A percentile compares a stretch with the other conserved stretches of the same genome.
Conservation (phyloP, 179 eudicot genomes). For the Amaranthus tricolor region DNA sequence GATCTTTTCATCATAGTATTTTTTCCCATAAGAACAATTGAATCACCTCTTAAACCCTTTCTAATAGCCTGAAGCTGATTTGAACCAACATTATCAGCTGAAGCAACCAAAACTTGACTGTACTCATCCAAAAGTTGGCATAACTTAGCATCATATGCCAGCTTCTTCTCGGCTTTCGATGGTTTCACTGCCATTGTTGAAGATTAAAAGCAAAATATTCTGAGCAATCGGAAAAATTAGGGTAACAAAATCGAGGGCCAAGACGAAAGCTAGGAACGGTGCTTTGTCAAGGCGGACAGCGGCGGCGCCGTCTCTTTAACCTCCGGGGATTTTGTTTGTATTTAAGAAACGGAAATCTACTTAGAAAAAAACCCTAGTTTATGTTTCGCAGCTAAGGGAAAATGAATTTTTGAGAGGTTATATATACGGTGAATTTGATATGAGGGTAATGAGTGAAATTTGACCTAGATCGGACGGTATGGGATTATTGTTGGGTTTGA, state of each 20-base stretch:
- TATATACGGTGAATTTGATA: constrained; percentile 1
- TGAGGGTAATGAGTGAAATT: too few relatives aligned
- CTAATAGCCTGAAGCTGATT: constrained; percentile 70
- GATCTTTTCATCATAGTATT: constrained; percentile 94
- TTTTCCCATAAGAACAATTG: constrained; percentile 85
- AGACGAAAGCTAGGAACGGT: constrained; percentile 30
- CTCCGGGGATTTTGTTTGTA: constrained; percentile 27
- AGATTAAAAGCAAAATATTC: neutral
- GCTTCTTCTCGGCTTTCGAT: constrained; percentile 77
- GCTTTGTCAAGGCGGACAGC: constrained; percentile 73
- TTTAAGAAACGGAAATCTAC: neutral
- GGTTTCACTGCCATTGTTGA: constrained; percentile 52
- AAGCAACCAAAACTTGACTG: constrained; percentile 56
- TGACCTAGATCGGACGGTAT: constrained; percentile 31
- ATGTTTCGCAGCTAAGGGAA: constrained; percentile 11
- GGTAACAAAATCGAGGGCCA: constrained; percentile 69
- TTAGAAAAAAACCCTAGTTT: constrained; percentile 13
- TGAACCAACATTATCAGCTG: constrained; percentile 84
- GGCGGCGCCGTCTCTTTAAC: constrained; percentile 57
- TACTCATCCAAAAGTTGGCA: constrained; percentile 72
- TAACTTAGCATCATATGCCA: constrained; percentile 59
- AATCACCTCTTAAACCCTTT: constrained; percentile 66
- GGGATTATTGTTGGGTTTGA: neutral
- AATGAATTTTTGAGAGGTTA: neutral
- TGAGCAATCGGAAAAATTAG: neutral